Base-by-base conservation (phyloP, 1,284 basidiomycete genomes). In the Trichosporon sp. region DNA sequence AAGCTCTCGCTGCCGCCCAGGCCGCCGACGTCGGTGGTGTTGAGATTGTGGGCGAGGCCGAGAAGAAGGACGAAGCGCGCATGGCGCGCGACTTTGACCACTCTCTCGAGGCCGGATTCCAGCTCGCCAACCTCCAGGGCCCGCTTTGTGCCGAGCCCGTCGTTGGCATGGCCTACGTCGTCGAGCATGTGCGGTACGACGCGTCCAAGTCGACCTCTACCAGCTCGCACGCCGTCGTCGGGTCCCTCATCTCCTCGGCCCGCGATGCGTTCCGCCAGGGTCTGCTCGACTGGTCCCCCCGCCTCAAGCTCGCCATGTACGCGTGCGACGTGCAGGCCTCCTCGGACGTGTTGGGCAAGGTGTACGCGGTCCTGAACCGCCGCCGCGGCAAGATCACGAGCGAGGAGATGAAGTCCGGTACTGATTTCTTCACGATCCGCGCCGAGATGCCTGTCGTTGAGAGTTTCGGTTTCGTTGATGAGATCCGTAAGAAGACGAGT, bases 391-490 rank as follows among this genome's bases (percentile, higher is more conserved):
- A 92, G 68, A 96, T 99, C 75, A 89, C 96, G 7, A 91, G 93
- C 7, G 97, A 99, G 82, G 97, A 99, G 84, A 98, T 99, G 94
- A 98, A 96, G 82, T 96, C 99, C 81, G 96, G 97, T 0, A 98
- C 96, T 0, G 88, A 91, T 0, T 97, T 98, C 84, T 98, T 99
- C 85, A 95, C 91, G 4, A 91, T 99, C 38, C 89, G 91, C 6
- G 92, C 96, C 0, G 86, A 96, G 73, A 84, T 99, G n/a, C 96
- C 97, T 2, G 95, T 99, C 2, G 93, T 97, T 12, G 96, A 99
- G 83, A 93, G 91, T 83, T 99, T 99, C 81, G 96, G 97, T 0
- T 98, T 99, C 80, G 94, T 96, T 26, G 94, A 97, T 83, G 95
- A 99, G 79, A 97, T 99, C 76, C 90, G 97, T 67, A 98, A 95